Base-by-base conservation (phyloP, 1,139 yeast species). In the Geotrichum candidum region DNA sequence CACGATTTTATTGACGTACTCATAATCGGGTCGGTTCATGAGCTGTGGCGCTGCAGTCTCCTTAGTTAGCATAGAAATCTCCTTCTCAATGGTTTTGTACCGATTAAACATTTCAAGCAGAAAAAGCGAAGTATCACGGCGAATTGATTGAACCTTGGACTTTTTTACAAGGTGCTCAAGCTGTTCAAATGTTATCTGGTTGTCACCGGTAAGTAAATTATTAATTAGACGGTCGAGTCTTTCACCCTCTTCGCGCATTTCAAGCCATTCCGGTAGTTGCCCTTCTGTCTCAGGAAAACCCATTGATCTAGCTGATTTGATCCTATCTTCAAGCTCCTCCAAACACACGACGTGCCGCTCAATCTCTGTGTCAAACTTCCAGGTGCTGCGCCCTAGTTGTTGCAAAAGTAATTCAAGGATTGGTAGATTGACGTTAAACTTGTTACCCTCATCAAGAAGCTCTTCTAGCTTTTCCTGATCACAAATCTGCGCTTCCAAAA, bases 321-420 rank as follows among this genome's bases (percentile, higher is more conserved):
- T 63, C 69, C 73, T 69, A 3, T 54, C 56, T 27, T 72, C 70
- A 35, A 81, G 64, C n/a, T 76, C 78, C 52, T 73, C 77, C 50
- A 77, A 63, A 25, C 58, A 82, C 82, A 71, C 90, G 96, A 71
- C 84, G 90, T 95, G 95, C 88, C 70, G 89, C 96, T 59, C 83
- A 81, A 72, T 96, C 90, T 35, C 73, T 73, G 65, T 87, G 95
- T 74, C 96, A 90, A 67, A 86, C 90, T 57, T 88, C 82, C 96
- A 90, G 88, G 54, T 9, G n/a, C 9, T 75, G 70, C 1, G 91
- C 94, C 62, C 79, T 80, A 68, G 88, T 96, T 27, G 77, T 76
- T 62, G 80, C 18, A 78, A 80, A 53, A 88, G 70, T 57, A 81
- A 76, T 15, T 72, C 73, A 48, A 84, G 74, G 1, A 87, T 81